Evolutionary conservation across 2,329 filamentous ascomycete species (phyloP).

Genomic region (Hysterium pulicare): DNA sequence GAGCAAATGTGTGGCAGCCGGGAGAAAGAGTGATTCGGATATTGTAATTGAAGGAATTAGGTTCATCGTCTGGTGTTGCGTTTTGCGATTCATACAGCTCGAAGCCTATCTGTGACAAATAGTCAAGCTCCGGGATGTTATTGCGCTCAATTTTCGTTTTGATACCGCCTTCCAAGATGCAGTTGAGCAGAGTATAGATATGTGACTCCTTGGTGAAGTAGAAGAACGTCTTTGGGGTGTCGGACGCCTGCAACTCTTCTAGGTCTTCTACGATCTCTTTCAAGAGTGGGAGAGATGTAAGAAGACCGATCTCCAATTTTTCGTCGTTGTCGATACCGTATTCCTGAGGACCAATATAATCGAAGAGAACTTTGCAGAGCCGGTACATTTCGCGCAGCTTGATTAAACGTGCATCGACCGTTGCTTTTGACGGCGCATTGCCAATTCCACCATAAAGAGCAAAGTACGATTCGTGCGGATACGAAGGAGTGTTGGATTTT

Average conservation of each 20-base stretch:
- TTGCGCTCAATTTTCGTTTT: slow-evolving; percentile 95
- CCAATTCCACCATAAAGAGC: slow-evolving; percentile 78
- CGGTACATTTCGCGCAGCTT: slow-evolving; percentile 91
- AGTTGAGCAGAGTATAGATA: slow-evolving; percentile 97
- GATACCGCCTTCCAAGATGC: slow-evolving; percentile 93
- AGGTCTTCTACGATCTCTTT: slow-evolving; percentile 97
- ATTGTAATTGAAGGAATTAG: slow-evolving; percentile 82
- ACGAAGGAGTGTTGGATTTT: slow-evolving; percentile 17
- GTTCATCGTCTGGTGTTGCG: slow-evolving; percentile 53
- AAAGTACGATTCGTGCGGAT: slow-evolving; percentile 68
- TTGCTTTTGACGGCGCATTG: slow-evolving; percentile 59
- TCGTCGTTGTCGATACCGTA: slow-evolving; percentile 95
- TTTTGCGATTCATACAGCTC: slow-evolving; percentile 96
- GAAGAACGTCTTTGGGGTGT: slow-evolving; percentile 92
- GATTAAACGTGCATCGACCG: slow-evolving; percentile 79
- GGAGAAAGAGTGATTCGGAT: slow-evolving; percentile 96
- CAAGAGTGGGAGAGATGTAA: slow-evolving; percentile 88
- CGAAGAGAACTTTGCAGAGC: slow-evolving; percentile 89
- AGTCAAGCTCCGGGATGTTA: slow-evolving; percentile 94
- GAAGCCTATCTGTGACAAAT: slow-evolving; percentile 95
- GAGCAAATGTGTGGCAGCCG: slow-evolving; percentile 94
- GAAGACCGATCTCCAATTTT: slow-evolving; percentile 95
- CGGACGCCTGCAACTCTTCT: slow-evolving; percentile 93
- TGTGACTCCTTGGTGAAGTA: slow-evolving; percentile 99
- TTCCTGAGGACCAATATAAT: slow-evolving; percentile 97